Percentiles rank a stretch among this genome's conserved stretches.
These are phyloP conservation scores for Candida piceae DNA, from an alignment of 805 yeast genomes.

Conservation along the genomic window DNA sequence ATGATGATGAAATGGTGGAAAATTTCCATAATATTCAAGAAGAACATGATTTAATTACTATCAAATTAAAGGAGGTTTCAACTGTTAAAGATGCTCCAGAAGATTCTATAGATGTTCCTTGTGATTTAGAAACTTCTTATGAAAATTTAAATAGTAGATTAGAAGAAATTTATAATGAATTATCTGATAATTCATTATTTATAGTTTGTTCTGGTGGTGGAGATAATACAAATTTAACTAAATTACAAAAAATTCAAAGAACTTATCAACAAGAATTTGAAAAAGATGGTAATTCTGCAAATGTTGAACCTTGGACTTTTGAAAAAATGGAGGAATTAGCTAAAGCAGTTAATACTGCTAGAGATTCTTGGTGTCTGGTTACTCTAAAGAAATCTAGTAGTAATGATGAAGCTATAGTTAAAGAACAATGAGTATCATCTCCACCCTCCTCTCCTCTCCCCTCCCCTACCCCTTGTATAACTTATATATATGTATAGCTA, in stretches of 20 bases:
- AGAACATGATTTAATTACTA: slow-evolving; percentile 44
- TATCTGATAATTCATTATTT: slow-evolving; percentile 58
- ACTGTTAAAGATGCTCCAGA: slow-evolving; percentile 24
- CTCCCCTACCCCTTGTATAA: too few species aligned
- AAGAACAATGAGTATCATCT: background rate
- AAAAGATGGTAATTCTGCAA: slow-evolving; percentile 36
- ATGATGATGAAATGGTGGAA: slow-evolving; percentile 58
- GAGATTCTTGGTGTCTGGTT: slow-evolving; percentile 56
- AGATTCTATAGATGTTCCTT: background rate
- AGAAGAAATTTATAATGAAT: slow-evolving; percentile 38
- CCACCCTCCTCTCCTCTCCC: too few species aligned
- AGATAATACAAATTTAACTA: slow-evolving; percentile 45
- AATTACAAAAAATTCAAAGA: slow-evolving; percentile 40
- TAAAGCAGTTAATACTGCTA: slow-evolving; percentile 44
- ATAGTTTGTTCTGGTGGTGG: slow-evolving; percentile 62
- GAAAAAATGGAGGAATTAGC: slow-evolving; percentile 43
- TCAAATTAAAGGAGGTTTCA: slow-evolving; percentile 58
- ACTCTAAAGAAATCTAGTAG: slow-evolving; percentile 23
- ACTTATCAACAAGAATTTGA: slow-evolving; percentile 36
- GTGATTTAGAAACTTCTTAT: slow-evolving; percentile 15
- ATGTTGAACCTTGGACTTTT: slow-evolving; percentile 41
- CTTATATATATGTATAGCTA: too few species aligned
- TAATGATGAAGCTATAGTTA: slow-evolving; percentile 2
- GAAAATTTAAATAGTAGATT: slow-evolving; percentile 41
- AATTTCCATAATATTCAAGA: slow-evolving; percentile 33